Percentiles rank a stretch among this genome's conserved stretches.
Conservation (phyloP, 345 rosid species). For the Geranium brycei region DNA sequence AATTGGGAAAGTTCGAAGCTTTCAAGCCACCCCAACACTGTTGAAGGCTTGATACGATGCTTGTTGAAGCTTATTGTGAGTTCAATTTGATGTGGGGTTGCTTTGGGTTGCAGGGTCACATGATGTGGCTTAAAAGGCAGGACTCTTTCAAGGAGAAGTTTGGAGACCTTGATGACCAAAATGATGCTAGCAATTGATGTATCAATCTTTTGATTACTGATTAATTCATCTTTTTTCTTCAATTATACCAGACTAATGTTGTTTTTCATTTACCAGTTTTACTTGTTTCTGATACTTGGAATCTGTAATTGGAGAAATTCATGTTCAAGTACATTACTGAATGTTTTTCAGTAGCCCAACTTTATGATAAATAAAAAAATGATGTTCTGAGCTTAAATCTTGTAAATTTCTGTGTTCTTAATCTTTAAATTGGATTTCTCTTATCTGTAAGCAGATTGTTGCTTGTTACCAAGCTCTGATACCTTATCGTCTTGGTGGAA, state of each 20-base stretch:
- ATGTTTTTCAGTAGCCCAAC: neutral
- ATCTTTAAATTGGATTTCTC: too few species aligned
- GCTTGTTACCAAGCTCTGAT: too few species aligned
- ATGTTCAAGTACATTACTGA: neutral
- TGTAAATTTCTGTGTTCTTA: neutral
- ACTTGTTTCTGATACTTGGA: neutral
- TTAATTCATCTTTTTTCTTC: neutral
- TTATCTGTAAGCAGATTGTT: neutral
- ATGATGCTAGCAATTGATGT: conserved; percentile 8
- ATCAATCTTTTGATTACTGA: neutral
- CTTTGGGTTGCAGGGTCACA: conserved; percentile 44
- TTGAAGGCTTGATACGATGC: too few species aligned
- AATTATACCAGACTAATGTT: neutral
- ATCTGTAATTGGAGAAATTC: neutral
- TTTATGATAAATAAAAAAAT: too few species aligned
- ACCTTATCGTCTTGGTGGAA: too few species aligned
- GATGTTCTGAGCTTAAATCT: neutral
- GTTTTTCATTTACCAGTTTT: too few species aligned
- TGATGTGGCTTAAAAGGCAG: conserved; percentile 89
- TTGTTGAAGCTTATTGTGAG: too few species aligned
- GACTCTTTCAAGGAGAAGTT: conserved; percentile 69
- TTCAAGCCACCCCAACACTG: too few species aligned
- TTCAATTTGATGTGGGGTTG: neutral
- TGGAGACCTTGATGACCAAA: conserved; percentile 16
- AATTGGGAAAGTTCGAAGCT: too few species aligned